A percentile compares a stretch with the other conserved stretches of the same genome.
Conservation (phyloP, 2,329 filamentous ascomycete genomes). For the Periconia sp. region DNA sequence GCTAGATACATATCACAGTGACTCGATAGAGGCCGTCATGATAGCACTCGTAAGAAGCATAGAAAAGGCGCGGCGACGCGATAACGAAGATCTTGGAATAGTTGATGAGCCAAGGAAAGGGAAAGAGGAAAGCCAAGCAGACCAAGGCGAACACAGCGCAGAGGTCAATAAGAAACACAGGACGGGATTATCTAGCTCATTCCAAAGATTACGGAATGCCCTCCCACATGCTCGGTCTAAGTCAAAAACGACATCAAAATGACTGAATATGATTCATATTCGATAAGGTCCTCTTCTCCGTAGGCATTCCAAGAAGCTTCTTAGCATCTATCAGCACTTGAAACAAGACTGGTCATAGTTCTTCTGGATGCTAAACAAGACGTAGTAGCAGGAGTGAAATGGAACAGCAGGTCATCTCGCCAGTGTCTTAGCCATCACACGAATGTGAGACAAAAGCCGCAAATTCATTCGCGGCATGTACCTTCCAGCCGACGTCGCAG, state of each 20-base stretch:
- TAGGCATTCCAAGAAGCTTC: too few species aligned
- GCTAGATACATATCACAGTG: constrained; percentile 15
- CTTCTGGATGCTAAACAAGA: too few species aligned
- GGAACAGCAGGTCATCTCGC: too few species aligned
- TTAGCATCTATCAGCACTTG: too few species aligned
- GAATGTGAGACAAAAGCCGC: too few species aligned
- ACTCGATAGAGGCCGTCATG: constrained; percentile 19
- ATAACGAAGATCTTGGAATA: constrained; percentile 10
- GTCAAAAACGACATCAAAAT: neutral
- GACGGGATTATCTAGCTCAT: neutral
- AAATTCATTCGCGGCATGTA: too few species aligned
- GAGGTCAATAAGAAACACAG: neutral
- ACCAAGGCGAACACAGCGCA: neutral
- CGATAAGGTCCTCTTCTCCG: too few species aligned
- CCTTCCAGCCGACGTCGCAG: too few species aligned
- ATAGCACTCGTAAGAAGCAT: constrained; percentile 22
- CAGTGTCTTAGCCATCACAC: too few species aligned
- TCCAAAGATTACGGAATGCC: constrained; percentile 1
- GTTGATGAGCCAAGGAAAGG: neutral
- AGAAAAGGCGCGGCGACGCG: constrained; percentile 9
- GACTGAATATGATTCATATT: too few species aligned
- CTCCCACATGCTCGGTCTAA: neutral
- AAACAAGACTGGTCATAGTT: too few species aligned
- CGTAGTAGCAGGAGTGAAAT: too few species aligned
- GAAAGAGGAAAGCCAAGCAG: neutral